A percentile compares a stretch with the other conserved stretches of the same genome.
Evolutionary conservation across 768 basidiomycete species (phyloP).

Genomic region (Russula virescens): DNA sequence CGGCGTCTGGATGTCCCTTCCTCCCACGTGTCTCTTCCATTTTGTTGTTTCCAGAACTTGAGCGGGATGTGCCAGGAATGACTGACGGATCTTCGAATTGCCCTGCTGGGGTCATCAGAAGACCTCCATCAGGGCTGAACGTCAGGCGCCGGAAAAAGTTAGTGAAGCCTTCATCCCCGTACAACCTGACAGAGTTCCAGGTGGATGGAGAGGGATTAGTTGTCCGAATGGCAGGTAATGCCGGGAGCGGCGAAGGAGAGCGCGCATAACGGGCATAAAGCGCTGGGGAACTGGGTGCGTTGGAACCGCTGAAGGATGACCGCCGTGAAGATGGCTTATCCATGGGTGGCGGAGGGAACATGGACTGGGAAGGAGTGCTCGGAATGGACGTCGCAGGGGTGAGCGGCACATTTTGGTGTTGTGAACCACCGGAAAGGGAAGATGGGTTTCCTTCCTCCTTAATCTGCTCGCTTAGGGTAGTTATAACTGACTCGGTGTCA

Average conservation of each 20-base stretch:
- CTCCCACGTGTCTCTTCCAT: conserved; percentile 42
- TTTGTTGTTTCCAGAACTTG: conserved; percentile 37
- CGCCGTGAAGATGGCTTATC: conserved; percentile 59
- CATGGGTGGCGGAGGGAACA: conserved; percentile 60
- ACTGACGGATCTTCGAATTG: conserved; percentile 92
- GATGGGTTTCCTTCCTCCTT: conserved; percentile 43
- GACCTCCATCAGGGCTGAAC: conserved; percentile 91
- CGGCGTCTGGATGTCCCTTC: conserved; percentile 45
- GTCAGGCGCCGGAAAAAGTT: conserved; percentile 93
- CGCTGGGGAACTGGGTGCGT: conserved; percentile 68
- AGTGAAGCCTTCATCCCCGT: conserved; percentile 92
- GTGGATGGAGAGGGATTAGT: conserved; percentile 43
- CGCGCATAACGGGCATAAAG: conserved; percentile 61
- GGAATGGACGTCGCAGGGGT: conserved; percentile 66
- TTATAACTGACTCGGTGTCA: conserved; percentile 62
- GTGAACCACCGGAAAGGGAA: conserved; percentile 27
- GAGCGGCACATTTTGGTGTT: conserved; percentile 39
- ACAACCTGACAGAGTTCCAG: conserved; percentile 73
- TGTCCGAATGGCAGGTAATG: conserved; percentile 87
- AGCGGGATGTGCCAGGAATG: conserved; percentile 33
- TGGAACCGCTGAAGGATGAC: conserved; percentile 71
- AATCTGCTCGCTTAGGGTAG: conserved; percentile 47
- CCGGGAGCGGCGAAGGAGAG: conserved; percentile 86
- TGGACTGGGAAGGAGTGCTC: conserved; percentile 54
- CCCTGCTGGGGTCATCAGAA: conserved; percentile 92